Percentiles rank a stretch among this genome's conserved stretches.
phyloP scores from a whole-genome alignment of 805 yeast species.

The Brettanomyces sp. region DNA sequence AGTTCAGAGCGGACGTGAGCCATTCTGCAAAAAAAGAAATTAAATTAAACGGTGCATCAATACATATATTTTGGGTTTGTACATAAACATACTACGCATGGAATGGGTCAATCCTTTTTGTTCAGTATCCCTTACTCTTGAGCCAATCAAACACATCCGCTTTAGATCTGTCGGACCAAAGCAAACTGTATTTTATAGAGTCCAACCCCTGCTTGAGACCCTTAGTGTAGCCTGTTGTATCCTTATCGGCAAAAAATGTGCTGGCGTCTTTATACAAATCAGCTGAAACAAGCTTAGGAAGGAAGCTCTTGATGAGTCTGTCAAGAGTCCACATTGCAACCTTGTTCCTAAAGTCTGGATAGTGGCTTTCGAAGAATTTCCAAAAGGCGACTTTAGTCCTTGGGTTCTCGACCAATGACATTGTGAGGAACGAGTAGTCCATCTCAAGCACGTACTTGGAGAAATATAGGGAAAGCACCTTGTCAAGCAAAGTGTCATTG shows the following conservation, averaged over 20 bases:
- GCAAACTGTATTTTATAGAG: constrained; percentile 36
- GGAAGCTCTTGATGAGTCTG: constrained; percentile 25
- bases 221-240: constrained; percentile 48
- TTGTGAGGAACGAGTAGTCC: constrained; percentile 48
- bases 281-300: constrained; percentile 26
- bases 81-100: no score
- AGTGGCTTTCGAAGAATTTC: constrained; percentile 40
- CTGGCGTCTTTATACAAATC: constrained; percentile 29
- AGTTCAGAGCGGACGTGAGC: no score
- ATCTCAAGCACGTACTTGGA: constrained; percentile 42
- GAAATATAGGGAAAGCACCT: constrained; percentile 31
- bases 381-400: constrained; percentile 35
- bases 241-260: constrained; percentile 35
- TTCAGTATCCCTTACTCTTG: constrained; percentile 11
- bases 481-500: constrained; percentile 26
- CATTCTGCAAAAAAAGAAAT: no score
- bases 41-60: no score
- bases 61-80: no score
- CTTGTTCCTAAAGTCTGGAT: constrained; percentile 31
- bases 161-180: constrained; percentile 42
- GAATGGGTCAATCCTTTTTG: neutral
- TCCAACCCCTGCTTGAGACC: constrained; percentile 50
- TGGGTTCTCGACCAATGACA: constrained; percentile 37
- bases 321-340: constrained; percentile 29
- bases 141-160: constrained; percentile 37